Conservation (phyloP, 2,329 filamentous ascomycete genomes). For the Chaetomiaceae sp. region DNA sequence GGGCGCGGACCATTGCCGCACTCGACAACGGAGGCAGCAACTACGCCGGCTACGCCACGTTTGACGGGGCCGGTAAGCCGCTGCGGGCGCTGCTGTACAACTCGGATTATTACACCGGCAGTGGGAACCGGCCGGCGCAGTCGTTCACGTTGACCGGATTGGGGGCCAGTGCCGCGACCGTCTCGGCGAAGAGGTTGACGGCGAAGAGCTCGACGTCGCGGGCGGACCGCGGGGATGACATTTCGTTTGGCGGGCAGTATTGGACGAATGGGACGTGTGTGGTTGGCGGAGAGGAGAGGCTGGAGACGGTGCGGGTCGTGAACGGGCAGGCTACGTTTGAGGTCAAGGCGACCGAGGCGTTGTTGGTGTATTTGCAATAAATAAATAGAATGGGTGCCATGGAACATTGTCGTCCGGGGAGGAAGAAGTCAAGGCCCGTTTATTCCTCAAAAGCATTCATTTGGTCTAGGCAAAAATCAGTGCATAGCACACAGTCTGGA, state of each 20-base stretch:
- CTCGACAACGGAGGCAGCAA: constrained; percentile 41
- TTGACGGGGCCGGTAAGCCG: constrained; percentile 34
- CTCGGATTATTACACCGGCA: constrained; percentile 40
- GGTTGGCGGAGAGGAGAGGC: constrained; percentile 37
- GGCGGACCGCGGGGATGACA: constrained; percentile 40
- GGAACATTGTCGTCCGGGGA: too few relatives aligned
- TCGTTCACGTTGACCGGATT: constrained; percentile 42
- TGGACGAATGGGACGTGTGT: constrained; percentile 45
- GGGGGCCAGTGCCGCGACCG: constrained; percentile 31
- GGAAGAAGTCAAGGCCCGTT: too few relatives aligned
- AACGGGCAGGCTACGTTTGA: constrained; percentile 38
- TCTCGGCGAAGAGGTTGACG: constrained; percentile 40
- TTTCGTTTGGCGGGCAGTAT: constrained; percentile 43
- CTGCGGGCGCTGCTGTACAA: constrained; percentile 42
- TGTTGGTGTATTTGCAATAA: constrained; percentile 43
- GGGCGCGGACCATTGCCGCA: constrained; percentile 40
- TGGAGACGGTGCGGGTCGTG: constrained; percentile 34
- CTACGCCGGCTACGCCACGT: constrained; percentile 46
- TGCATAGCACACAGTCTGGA: too few relatives aligned
- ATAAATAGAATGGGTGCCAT: too few relatives aligned
- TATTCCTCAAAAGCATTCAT: too few relatives aligned
- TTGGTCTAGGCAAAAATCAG: too few relatives aligned
- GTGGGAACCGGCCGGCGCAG: constrained; percentile 32
- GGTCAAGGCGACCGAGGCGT: constrained; percentile 44
- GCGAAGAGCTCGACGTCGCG: constrained; percentile 30